Percentiles rank a stretch among this genome's conserved stretches.
These are phyloP conservation scores for Leccinum angustisporum DNA, from an alignment of 1,284 basidiomycete genomes.

Conservation along the genomic window DNA sequence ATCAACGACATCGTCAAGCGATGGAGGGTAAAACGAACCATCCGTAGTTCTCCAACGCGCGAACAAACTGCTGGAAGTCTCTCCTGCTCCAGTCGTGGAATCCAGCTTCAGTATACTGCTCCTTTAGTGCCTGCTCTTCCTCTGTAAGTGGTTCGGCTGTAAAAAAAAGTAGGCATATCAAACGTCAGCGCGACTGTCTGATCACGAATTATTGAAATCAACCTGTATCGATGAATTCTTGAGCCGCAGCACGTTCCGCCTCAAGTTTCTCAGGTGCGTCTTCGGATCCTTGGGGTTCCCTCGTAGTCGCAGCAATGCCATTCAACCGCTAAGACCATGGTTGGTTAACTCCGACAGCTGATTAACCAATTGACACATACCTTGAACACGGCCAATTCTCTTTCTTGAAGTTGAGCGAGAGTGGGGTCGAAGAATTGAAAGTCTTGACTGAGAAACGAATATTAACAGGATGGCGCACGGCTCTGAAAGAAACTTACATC, in stretches of 20 bases:
- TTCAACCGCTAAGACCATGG: conserved; percentile 53
- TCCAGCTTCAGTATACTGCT: conserved; percentile 74
- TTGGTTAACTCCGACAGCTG: neutral
- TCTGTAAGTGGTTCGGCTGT: conserved; percentile 86
- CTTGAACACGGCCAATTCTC: conserved; percentile 82
- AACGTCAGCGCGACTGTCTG: neutral
- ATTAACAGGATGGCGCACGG: neutral
- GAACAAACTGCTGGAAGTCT: conserved; percentile 92
- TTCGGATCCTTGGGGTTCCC: conserved; percentile 69
- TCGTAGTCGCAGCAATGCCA: conserved; percentile 70
- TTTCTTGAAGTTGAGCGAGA: conserved; percentile 83
- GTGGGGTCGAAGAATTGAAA: conserved; percentile 96
- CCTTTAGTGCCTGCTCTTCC: conserved; percentile 81
- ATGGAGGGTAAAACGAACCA: conserved; percentile 51
- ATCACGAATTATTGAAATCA: neutral
- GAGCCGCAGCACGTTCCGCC: conserved; percentile 76
- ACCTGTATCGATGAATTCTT: conserved; percentile 87
- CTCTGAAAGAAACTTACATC: conserved; percentile 51
- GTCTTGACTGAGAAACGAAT: conserved; percentile 66
- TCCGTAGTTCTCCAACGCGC: conserved; percentile 84
- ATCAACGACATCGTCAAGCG: neutral
- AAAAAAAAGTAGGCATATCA: neutral
- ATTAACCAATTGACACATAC: conserved; percentile 35
- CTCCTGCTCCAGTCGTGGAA: conserved; percentile 91
- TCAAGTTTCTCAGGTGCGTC: conserved; percentile 87